A percentile compares a stretch with the other conserved stretches of the same genome.
phyloP scores from a whole-genome alignment of 2,329 filamentous ascomycete species.

The Pestalotiopsis sp. region DNA sequence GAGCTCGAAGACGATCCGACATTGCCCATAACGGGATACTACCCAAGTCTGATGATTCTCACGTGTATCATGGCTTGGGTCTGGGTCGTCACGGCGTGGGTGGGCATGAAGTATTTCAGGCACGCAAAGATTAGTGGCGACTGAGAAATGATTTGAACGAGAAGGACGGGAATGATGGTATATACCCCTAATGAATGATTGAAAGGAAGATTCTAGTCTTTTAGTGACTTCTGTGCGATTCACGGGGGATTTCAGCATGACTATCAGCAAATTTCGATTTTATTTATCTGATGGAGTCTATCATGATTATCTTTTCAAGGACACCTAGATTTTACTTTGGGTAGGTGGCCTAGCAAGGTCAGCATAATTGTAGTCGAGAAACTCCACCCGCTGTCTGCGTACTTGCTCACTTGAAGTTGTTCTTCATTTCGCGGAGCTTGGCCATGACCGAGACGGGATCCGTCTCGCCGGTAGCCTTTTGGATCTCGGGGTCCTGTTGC shows the following conservation, averaged over 20 bases:
- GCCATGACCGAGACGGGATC: conserved; percentile 84
- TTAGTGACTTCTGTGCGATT: too few species aligned
- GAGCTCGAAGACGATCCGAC: conserved; percentile 95
- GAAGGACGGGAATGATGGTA: not conserved
- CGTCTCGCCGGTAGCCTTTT: conserved; percentile 80
- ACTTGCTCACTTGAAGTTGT: conserved; percentile 66
- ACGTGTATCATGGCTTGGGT: conserved; percentile 98
- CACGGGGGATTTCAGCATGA: too few species aligned
- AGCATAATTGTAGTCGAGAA: not conserved
- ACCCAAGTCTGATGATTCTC: conserved; percentile 89
- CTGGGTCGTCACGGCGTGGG: conserved; percentile 96
- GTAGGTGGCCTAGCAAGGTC: conserved; percentile 11
- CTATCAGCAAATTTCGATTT: too few species aligned
- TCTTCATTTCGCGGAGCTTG: conserved; percentile 89
- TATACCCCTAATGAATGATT: not conserved
- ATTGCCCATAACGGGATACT: conserved; percentile 94
- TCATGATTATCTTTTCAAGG: not conserved
- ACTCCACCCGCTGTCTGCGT: not conserved
- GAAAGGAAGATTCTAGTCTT: not conserved
- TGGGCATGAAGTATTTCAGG: conserved; percentile 99
- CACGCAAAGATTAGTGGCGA: conserved; percentile 86
- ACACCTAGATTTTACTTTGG: conserved; percentile 13
- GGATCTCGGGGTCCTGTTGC: conserved; percentile 75
- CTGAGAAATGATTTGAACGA: conserved; percentile 37
- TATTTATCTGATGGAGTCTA: too few species aligned